Base-by-base conservation (phyloP, 495 filamentous ascomycete genomes). In the Amniculicola lignicola region DNA sequence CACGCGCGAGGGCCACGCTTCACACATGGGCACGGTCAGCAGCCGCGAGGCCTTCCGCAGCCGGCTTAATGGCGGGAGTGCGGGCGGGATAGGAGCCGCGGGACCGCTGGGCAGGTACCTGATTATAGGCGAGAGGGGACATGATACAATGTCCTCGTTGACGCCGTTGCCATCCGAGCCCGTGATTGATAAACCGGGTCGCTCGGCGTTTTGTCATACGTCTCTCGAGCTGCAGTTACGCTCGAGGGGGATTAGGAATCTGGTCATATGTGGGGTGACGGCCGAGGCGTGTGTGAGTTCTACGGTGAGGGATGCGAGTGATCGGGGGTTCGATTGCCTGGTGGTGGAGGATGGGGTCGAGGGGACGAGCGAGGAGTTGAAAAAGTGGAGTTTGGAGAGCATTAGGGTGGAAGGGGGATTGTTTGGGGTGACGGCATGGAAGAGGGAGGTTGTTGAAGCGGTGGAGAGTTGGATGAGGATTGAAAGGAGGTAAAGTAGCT, bases 261-360 rank as follows among this genome's bases (percentile, higher is more conserved):
- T 90, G 14, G 66, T 90, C 6, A 60, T 88, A 3, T 75, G 74
- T 12, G 84, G 84, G 2, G 84, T 87, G 6, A 87, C 83, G 1
- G 86, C 84, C 1, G 84, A 88, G 64, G 82, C 84, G 21, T 88
- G 84, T 55, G 83, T 89, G 4, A 80, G 78, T 16, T 84, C 79
- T 0, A 88, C 84, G 0, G 74, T 88, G 52, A 75, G 84, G 40
- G 86, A 89, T 59, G 84, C 83, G 44, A 85, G 84, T 64, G 86
- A 88, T 67, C 80, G 85, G 11, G 86, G 85, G 0, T 89, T 83
- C 61, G 84, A 89, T 56, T 88, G 85, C 44, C 61, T 82, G n/a
- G 40, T 83, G 6, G 49, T 83, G 21, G 70, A 75, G 4, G 80
- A 83, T 63, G 80, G 69, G 12, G 76, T 74, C 51, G 78, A 75